These are phyloP conservation scores for Eucalyptus marginata DNA, from an alignment of 345 rosid species.

Conservation along the genomic window DNA sequence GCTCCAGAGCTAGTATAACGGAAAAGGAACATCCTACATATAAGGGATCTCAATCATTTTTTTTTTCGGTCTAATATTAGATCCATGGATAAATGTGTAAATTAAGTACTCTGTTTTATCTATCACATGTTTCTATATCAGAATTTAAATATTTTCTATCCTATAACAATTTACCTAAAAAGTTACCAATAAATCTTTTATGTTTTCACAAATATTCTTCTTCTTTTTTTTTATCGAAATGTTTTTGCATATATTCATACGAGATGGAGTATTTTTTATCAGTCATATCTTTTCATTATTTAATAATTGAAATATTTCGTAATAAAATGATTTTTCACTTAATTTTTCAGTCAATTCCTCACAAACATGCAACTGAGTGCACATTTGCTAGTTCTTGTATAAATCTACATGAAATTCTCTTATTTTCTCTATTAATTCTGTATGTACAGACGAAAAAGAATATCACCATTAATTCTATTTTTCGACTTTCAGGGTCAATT, in stretches of 20 bases:
- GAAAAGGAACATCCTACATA: not conserved
- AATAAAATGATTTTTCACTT: not conserved
- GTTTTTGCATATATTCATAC: not conserved
- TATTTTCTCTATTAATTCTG: too few species aligned
- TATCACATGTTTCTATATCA: too few species aligned
- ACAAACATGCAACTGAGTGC: not conserved
- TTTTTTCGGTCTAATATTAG: not conserved
- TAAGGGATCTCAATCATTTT: not conserved
- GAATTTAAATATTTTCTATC: too few species aligned
- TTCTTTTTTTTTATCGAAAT: too few species aligned
- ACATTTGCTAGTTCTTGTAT: not conserved
- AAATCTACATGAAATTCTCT: too few species aligned
- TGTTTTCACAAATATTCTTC: not conserved
- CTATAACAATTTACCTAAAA: not conserved
- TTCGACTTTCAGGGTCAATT: not conserved
- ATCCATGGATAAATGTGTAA: too few species aligned
- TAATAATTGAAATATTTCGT: not conserved
- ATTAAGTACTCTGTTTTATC: too few species aligned
- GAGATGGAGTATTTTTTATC: not conserved
- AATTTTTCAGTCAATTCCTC: not conserved
- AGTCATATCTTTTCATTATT: not conserved
- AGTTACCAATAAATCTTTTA: not conserved
- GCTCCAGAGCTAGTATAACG: not conserved
- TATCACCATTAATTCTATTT: not conserved
- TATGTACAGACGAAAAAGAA: not conserved